Percentiles rank a stretch among this genome's conserved stretches.
Conservation (phyloP, 352 stramenopile genomes). For the Hyaloperonospora brassicae region DNA sequence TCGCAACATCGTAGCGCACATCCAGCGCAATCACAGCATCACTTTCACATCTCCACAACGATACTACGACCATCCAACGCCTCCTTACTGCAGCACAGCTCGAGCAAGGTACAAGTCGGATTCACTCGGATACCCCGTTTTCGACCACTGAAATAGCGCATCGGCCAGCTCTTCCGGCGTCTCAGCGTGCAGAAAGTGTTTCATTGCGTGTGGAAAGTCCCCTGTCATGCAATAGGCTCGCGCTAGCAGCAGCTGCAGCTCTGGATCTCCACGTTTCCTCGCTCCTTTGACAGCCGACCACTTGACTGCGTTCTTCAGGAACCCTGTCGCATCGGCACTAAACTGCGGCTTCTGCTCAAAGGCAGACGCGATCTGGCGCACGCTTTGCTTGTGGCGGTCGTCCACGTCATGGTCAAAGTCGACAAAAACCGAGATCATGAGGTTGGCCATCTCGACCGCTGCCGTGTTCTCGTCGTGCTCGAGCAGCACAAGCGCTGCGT, state of each 20-base stretch:
- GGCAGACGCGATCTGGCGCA: conserved; percentile 53
- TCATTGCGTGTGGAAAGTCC: conserved; percentile 58
- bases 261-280: conserved; percentile 65
- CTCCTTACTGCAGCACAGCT: conserved; percentile 64
- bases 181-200: conserved; percentile 77
- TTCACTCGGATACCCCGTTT: conserved; percentile 69
- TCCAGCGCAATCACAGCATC: too few relatives aligned
- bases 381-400: conserved; percentile 54
- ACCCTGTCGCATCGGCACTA: conserved; percentile 50
- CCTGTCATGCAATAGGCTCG: conserved; percentile 43
- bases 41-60: too few relatives aligned
- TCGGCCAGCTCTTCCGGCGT: conserved; percentile 59
- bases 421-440: conserved; percentile 67
- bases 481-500: conserved; percentile 57
- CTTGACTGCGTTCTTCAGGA: conserved; percentile 80
- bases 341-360: conserved; percentile 64
- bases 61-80: background rate
- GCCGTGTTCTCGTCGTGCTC: conserved; percentile 70
- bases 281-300: conserved; percentile 64
- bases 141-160: conserved; percentile 68
- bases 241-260: conserved; percentile 64
- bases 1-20: background rate
- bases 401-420: conserved; percentile 68
- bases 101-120: conserved; percentile 72
- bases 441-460: conserved; percentile 69